These are phyloP conservation scores for Fusarium lyarnte DNA, from an alignment of 2,329 filamentous ascomycete genomes.

Conservation along the genomic window DNA sequence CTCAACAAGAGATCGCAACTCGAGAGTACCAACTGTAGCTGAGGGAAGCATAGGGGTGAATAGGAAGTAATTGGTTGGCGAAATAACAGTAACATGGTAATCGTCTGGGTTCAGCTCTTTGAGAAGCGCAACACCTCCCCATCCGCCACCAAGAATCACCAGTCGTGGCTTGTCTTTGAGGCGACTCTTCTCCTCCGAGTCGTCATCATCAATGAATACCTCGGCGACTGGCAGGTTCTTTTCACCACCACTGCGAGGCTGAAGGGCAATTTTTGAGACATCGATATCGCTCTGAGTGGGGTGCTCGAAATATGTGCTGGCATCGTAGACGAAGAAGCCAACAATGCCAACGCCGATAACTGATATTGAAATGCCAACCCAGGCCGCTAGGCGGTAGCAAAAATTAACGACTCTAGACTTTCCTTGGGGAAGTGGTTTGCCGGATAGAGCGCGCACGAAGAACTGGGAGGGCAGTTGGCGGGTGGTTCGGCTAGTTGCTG, in stretches of 20 bases:
- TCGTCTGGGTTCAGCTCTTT: conserved; percentile 91
- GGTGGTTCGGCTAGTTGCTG: background rate
- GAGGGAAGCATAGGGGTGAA: conserved; percentile 99
- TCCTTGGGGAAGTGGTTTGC: conserved; percentile 60
- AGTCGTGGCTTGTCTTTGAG: conserved; percentile 90
- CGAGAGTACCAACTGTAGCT: conserved; percentile 94
- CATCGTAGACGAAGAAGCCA: conserved; percentile 93
- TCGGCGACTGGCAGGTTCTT: conserved; percentile 96
- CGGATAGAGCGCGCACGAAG: conserved; percentile 57
- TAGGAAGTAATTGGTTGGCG: conserved; percentile 94
- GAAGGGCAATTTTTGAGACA: conserved; percentile 85
- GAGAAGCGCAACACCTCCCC: conserved; percentile 91
- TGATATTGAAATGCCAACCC: conserved; percentile 75
- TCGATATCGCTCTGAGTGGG: conserved; percentile 75
- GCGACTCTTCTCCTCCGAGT: conserved; percentile 72
- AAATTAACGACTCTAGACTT: conserved; percentile 64
- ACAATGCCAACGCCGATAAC: conserved; percentile 75
- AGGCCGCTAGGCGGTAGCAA: conserved; percentile 71
- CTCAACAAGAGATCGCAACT: conserved; percentile 90
- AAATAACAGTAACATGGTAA: conserved; percentile 95
- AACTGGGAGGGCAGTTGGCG: conserved; percentile 37
- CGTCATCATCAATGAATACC: conserved; percentile 88
- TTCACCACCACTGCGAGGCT: conserved; percentile 83
- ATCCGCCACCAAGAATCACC: conserved; percentile 92
- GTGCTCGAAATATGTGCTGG: conserved; percentile 85